Evolutionary conservation across 2,329 filamentous ascomycete species (phyloP).

Genomic region (Clarireedia homoeocarpa): DNA sequence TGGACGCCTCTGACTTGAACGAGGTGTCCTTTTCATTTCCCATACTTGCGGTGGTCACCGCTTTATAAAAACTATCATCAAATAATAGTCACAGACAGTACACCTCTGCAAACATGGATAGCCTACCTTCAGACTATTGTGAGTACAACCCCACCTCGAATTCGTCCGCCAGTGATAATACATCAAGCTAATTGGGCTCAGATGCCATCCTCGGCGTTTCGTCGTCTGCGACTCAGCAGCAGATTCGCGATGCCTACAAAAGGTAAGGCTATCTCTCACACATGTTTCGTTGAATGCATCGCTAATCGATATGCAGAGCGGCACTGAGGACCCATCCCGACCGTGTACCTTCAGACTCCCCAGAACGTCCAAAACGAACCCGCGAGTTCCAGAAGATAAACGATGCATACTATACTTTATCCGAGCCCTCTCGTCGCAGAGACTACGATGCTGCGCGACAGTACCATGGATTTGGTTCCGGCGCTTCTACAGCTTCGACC

Average conservation of each 20-base stretch:
- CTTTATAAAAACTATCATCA: neutral
- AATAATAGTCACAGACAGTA: neutral
- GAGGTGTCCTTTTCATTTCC: conserved; percentile 4
- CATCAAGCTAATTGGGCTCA: conserved; percentile 28
- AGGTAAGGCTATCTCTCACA: conserved; percentile 40
- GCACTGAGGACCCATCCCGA: conserved; percentile 92
- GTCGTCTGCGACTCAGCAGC: conserved; percentile 66
- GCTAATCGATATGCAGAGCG: conserved; percentile 43
- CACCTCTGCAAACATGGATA: neutral
- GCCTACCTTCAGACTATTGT: conserved; percentile 33
- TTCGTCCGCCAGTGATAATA: neutral
- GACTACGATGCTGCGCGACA: conserved; percentile 75
- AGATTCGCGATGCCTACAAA: conserved; percentile 94
- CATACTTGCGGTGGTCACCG: neutral
- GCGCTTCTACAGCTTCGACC: conserved; percentile 34
- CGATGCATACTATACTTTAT: conserved; percentile 88
- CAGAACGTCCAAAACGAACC: conserved; percentile 74
- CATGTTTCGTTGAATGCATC: neutral
- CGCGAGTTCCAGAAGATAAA: conserved; percentile 87
- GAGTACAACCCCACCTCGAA: conserved; percentile 17
- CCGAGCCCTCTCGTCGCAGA: conserved; percentile 64
- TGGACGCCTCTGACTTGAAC: neutral
- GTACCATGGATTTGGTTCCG: conserved; percentile 43
- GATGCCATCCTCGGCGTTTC: conserved; percentile 68
- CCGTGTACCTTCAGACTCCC: conserved; percentile 74